Evolutionary conservation across 345 rosid species (phyloP).

Genomic region (Dipteronia sinensis): DNA sequence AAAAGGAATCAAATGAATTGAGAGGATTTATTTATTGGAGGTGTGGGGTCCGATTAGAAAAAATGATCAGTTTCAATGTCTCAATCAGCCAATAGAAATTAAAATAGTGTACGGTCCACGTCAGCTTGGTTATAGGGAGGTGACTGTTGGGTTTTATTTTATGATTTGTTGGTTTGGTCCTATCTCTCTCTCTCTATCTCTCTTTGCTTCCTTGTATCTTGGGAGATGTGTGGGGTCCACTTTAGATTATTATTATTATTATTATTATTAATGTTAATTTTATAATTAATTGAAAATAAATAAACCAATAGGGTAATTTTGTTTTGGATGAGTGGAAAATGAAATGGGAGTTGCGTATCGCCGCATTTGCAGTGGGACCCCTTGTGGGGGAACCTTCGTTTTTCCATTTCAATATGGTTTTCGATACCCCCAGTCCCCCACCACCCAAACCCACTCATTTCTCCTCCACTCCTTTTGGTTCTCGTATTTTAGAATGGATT

Average conservation of each 20-base stretch:
- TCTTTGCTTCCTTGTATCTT: slow-evolving; percentile 24
- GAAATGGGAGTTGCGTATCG: slow-evolving; percentile 35
- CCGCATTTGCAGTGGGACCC: slow-evolving; percentile 46
- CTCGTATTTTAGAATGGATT: too few species aligned
- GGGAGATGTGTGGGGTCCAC: slow-evolving; percentile 46
- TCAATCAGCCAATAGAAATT: slow-evolving; percentile 16
- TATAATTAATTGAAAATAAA: too few species aligned
- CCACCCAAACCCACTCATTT: background rate
- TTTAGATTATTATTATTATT: too few species aligned
- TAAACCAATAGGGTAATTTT: background rate
- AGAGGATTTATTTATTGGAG: background rate
- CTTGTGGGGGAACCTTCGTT: slow-evolving; percentile 24
- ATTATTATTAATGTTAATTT: too few species aligned
- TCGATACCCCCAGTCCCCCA: background rate
- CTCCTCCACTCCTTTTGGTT: too few species aligned
- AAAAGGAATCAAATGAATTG: slow-evolving; percentile 13
- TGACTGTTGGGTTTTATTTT: slow-evolving; percentile 11
- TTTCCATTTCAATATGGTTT: slow-evolving; percentile 7
- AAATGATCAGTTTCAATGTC: slow-evolving; percentile 23
- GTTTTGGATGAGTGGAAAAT: background rate
- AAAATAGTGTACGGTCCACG: slow-evolving; percentile 30
- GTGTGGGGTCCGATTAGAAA: slow-evolving; percentile 3
- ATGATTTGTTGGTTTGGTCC: background rate
- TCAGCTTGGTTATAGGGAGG: slow-evolving; percentile 23
- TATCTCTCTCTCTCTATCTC: background rate